Conservation (phyloP, 1,139 yeast species). For the Kazachstania sp. region DNA sequence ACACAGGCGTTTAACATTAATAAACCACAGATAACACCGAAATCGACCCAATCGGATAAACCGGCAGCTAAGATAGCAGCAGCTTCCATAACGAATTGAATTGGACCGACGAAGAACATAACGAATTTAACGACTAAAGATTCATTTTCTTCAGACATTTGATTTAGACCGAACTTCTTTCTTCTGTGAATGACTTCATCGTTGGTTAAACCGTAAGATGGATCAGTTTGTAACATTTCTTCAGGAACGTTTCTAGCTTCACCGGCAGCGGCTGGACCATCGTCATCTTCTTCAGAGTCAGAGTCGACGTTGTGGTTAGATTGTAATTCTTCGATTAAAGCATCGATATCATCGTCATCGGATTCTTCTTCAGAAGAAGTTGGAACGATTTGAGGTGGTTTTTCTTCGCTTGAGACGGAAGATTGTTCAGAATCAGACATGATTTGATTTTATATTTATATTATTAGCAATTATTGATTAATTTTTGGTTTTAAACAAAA, state of each 20-base stretch:
- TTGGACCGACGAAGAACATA: slow-evolving; percentile 95
- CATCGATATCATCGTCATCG: slow-evolving; percentile 79
- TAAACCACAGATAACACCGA: slow-evolving; percentile 93
- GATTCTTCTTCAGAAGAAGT: slow-evolving; percentile 35
- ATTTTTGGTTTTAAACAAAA: background rate
- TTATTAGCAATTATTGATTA: background rate
- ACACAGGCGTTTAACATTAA: slow-evolving; percentile 83
- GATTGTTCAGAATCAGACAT: slow-evolving; percentile 6
- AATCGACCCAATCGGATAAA: slow-evolving; percentile 98
- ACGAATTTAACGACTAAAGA: slow-evolving; percentile 74
- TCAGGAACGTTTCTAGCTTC: slow-evolving; percentile 70
- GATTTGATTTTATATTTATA: background rate
- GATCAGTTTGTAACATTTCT: slow-evolving; percentile 63
- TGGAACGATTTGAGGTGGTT: slow-evolving; percentile 30
- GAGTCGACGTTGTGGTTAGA: slow-evolving; percentile 65
- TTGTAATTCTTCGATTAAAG: slow-evolving; percentile 80
- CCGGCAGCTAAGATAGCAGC: slow-evolving; percentile 98
- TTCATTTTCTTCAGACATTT: slow-evolving; percentile 91
- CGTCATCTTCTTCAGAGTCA: slow-evolving; percentile 39
- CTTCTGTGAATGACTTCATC: slow-evolving; percentile 82
- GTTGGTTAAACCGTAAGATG: slow-evolving; percentile 64
- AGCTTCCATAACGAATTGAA: slow-evolving; percentile 98
- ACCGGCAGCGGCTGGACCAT: slow-evolving; percentile 34
- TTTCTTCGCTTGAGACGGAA: slow-evolving; percentile 9
- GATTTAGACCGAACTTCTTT: slow-evolving; percentile 89